Percentiles rank a stretch among this genome's conserved stretches.
Conservation (phyloP, 2,329 filamentous ascomycete genomes). For the Paecilomyces fulvus region DNA sequence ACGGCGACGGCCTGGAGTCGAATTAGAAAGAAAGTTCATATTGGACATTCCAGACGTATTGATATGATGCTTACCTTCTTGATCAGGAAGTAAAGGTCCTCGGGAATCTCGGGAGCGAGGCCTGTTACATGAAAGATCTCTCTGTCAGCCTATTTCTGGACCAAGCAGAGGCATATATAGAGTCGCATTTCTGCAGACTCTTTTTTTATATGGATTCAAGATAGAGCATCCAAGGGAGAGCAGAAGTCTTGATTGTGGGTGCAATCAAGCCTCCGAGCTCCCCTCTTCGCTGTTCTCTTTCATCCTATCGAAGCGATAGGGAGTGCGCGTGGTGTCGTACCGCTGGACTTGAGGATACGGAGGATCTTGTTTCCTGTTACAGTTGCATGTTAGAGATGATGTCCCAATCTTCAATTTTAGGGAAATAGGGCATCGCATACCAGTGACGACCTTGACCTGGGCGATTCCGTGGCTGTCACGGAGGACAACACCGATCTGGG, state of each 20-base stretch:
- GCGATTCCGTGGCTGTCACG: constrained; percentile 97
- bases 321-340: constrained; percentile 51
- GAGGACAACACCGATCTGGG: constrained; percentile 97
- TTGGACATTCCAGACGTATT: neutral
- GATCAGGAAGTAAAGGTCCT: constrained; percentile 99
- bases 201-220: constrained; percentile 5
- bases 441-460: constrained; percentile 95
- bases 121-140: constrained; percentile 68
- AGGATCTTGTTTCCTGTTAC: constrained; percentile 94
- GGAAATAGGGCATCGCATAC: constrained; percentile 46
- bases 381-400: constrained; percentile 32
- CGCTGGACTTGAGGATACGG: constrained; percentile 93
- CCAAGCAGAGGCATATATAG: constrained; percentile 72
- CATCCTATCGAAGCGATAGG: constrained; percentile 15
- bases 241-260: neutral
- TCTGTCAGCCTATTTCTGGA: constrained; percentile 72
- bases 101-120: constrained; percentile 95
- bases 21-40: neutral
- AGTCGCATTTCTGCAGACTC: constrained; percentile 20
- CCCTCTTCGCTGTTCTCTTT: constrained; percentile 8
- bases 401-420: neutral
- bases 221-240: neutral
- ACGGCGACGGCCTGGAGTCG: constrained; percentile 75
- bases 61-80: constrained; percentile 68
- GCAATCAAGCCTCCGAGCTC: neutral